These are phyloP conservation scores for Capniomyces stellatus DNA, from an alignment of 371 early-diverging fungal species.

Conservation along the genomic window DNA sequence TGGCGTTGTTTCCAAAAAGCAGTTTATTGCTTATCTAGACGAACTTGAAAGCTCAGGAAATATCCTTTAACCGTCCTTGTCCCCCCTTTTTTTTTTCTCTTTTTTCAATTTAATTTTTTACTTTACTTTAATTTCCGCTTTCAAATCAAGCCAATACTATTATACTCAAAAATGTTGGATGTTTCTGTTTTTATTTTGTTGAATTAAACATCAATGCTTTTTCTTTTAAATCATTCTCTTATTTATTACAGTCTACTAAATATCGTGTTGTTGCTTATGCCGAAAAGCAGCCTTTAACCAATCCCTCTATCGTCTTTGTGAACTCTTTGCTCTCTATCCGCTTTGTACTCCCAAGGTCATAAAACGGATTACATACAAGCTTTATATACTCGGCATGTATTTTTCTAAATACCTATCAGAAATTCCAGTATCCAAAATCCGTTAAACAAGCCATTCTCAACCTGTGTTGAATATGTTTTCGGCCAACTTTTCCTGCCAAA, in stretches of 20 bases:
- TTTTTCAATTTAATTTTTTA: background rate
- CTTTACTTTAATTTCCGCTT: no score
- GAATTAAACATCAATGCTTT: background rate
- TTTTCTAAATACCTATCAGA: background rate
- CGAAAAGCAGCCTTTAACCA: no score
- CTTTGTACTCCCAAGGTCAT: background rate
- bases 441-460: background rate
- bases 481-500: background rate
- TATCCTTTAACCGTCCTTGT: background rate
- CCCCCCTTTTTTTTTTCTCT: background rate
- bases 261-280: no score
- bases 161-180: background rate
- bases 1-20: slow-evolving; percentile 39
- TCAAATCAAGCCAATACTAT: no score
- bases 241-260: no score
- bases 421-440: no score
- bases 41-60: slow-evolving; percentile 17
- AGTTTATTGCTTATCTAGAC: slow-evolving; percentile 28
- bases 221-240: background rate
- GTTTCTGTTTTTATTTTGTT: background rate
- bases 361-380: background rate
- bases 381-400: background rate
- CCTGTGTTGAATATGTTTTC: background rate
- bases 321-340: no score
- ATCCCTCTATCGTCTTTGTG: no score